Evolutionary conservation across 192 early-diverging fungal genomes (phyloP), one percentile per base, ranked within the genome.

Genomic region (Entomortierella lignicola): DNA sequence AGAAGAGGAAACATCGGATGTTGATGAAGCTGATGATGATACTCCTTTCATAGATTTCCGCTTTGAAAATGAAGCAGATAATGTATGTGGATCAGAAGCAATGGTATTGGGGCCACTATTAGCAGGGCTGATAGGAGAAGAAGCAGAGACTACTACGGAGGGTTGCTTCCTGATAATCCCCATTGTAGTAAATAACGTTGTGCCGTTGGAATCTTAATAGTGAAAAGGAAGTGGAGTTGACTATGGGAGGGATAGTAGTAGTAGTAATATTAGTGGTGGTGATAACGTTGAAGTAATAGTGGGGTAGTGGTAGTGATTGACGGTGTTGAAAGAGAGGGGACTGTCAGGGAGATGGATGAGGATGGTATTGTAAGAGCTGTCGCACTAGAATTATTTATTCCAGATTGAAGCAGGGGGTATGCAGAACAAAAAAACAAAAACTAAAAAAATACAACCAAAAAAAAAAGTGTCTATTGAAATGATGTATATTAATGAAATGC

Each of bases 31-130:
- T n/a, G n/a, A n/a, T n/a, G n/a, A n/a, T 32, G 10, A n/a, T 29
- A 27, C 42, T 13, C 54, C 29, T 34, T 68, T 77, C n/a, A 77
- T 65, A 7, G 65, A 65, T 23, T 77, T 77, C 1, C 72, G 58
- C 41, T 68, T 68, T 44, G 58, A 4, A 20, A 68, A 54, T 21
- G 66, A 53, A 1, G 60, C 3, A 15, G 63, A 50, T 6, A 53
- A n/a, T 26, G 6, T 25, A 37, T 12, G 39, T 10, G 48, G 4
- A 17, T 44, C 32, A 17, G 55, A 31, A 3, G 32, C 4, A 39
- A 58, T 59, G 4, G 62, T 4, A 23, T 39, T 21, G 25, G 39
- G 21, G 44, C 18, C 48, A 8, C 34, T 20, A 43, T 17, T 31
- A 32, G 27, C 55, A 15, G 55, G 50, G 27, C 44, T 30, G 5